A percentile compares a stretch with the other conserved stretches of the same genome.
Conservation (phyloP, 169 alveolate species). For the Cryptosporidium baileyi region DNA sequence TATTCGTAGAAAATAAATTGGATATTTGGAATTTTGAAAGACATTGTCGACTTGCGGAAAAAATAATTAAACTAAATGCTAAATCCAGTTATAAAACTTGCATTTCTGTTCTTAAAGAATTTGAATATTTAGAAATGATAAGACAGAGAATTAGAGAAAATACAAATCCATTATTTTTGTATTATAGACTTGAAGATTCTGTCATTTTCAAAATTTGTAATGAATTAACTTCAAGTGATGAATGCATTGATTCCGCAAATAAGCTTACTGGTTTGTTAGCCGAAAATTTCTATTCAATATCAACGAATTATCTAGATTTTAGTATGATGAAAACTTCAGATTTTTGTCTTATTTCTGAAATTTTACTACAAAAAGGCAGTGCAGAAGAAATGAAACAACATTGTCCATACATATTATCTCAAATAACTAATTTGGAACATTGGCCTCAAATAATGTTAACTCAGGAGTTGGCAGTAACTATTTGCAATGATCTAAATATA, state of each 20-base stretch:
- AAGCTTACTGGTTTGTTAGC: conserved; percentile 5
- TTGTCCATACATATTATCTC: conserved; percentile 26
- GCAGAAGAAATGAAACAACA: conserved; percentile 1
- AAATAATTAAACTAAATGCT: not conserved
- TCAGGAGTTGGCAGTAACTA: conserved; percentile 16
- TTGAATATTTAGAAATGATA: conserved; percentile 14
- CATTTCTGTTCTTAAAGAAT: not conserved
- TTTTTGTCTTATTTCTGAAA: conserved; percentile 50
- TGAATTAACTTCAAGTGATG: not conserved
- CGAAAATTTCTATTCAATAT: conserved; percentile 21
- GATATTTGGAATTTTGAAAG: conserved; percentile 46
- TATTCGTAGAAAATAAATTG: not conserved
- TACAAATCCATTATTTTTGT: conserved; percentile 3
- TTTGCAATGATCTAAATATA: conserved; percentile 8
- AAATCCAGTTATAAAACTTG: conserved; percentile 9
- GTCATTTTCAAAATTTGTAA: conserved; percentile 5
- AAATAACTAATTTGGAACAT: conserved; percentile 60
- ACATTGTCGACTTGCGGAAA: conserved; percentile 26
- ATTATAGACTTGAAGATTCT: conserved; percentile 24
- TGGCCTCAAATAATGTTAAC: conserved; percentile 62
- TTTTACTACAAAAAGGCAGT: conserved; percentile 27
- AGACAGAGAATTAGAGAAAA: not conserved
- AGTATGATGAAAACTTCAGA: conserved; percentile 27
- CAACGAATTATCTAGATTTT: conserved; percentile 47
- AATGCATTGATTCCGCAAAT: not conserved